These are phyloP conservation scores for Lachnellula suecica DNA, from an alignment of 2,329 filamentous ascomycete species.

Conservation along the genomic window DNA sequence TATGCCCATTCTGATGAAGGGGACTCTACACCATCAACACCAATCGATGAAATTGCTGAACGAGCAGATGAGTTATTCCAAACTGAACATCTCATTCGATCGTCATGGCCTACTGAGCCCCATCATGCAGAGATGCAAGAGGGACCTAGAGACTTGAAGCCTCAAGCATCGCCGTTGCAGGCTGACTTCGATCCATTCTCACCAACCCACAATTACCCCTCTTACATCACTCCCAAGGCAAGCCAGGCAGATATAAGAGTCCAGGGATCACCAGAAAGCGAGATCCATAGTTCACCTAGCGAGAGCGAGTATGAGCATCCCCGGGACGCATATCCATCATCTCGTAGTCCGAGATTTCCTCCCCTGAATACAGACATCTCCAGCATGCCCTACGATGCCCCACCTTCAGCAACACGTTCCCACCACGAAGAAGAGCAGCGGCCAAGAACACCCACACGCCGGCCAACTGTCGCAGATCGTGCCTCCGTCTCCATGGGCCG, in stretches of 20 bases:
- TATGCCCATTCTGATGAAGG: slow-evolving; percentile 25
- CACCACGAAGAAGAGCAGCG: not conserved
- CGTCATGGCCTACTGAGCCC: slow-evolving; percentile 10
- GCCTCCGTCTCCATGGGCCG: not conserved
- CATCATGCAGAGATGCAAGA: slow-evolving; percentile 5
- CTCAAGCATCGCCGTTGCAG: slow-evolving; percentile 13
- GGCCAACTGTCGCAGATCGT: not conserved
- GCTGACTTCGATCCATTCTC: slow-evolving; percentile 21
- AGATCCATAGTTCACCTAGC: not conserved
- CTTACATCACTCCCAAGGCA: slow-evolving; percentile 13
- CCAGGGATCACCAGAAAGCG: not conserved
- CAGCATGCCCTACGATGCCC: slow-evolving; percentile 6
- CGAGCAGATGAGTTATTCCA: slow-evolving; percentile 9
- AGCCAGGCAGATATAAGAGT: slow-evolving; percentile 7
- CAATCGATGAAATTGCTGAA: slow-evolving; percentile 17
- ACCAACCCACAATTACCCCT: slow-evolving; percentile 20
- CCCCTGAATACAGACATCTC: slow-evolving; percentile 2
- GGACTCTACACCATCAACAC: slow-evolving; percentile 15
- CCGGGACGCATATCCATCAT: too few species aligned
- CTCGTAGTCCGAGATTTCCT: too few species aligned
- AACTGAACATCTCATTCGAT: slow-evolving; percentile 16
- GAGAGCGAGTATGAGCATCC: not conserved
- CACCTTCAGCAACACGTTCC: slow-evolving; percentile 2
- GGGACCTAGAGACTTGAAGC: slow-evolving; percentile 9
- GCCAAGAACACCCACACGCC: not conserved